Conservation (phyloP, 192 early-diverging fungal genomes). For the Coemansia sp. region DNA sequence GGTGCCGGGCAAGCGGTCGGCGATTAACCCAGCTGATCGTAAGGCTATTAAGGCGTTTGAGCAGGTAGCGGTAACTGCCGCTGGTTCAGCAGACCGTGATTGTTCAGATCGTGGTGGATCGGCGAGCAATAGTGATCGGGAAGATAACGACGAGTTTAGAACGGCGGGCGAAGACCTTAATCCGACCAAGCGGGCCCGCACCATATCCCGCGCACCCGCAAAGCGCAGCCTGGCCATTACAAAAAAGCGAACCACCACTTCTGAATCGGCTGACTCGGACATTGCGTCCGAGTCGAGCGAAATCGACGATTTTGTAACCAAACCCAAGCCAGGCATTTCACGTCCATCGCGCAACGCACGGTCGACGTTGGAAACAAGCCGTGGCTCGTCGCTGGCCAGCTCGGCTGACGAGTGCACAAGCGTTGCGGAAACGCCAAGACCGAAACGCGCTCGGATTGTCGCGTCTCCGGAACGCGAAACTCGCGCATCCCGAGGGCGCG, state of each 20-base stretch:
- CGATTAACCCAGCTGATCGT: slow-evolving; percentile 24
- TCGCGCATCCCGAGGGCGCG: slow-evolving; percentile 10
- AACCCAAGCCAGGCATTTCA: slow-evolving; percentile 5
- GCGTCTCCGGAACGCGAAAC: slow-evolving; percentile 7
- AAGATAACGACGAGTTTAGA: slow-evolving; percentile 9
- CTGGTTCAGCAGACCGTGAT: not conserved
- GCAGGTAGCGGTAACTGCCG: slow-evolving; percentile 5
- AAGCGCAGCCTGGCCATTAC: slow-evolving; percentile 4
- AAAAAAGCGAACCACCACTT: not conserved
- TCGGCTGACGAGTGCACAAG: slow-evolving; percentile 1
- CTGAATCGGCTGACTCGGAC: not conserved
- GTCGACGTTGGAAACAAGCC: slow-evolving; percentile 18
- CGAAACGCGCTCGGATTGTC: not conserved
- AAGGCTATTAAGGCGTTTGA: slow-evolving; percentile 33
- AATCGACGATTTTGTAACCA: not conserved
- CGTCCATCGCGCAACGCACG: slow-evolving; percentile 44
- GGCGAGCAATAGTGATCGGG: not conserved
- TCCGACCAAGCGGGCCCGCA: not conserved
- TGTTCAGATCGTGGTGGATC: not conserved
- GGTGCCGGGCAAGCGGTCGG: slow-evolving; percentile 20
- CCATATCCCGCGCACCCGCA: not conserved
- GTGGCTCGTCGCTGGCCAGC: not conserved
- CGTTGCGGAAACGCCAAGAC: not conserved
- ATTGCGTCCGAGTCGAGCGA: not conserved
- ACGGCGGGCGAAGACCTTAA: slow-evolving; percentile 5